Base-by-base conservation (phyloP, 768 basidiomycete species). In the Hygrocybe coccinea region DNA sequence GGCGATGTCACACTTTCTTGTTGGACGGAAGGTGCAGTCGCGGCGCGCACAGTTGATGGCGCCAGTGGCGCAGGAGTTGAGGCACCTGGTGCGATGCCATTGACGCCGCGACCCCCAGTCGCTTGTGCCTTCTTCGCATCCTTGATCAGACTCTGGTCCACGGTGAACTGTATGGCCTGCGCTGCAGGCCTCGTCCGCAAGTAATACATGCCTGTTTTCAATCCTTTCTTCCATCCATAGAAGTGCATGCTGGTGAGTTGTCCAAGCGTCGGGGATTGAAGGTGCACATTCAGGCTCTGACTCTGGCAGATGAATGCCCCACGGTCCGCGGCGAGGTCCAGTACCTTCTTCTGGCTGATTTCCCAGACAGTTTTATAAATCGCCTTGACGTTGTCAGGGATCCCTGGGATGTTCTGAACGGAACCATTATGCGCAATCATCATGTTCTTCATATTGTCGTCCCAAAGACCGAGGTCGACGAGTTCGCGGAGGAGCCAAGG, bases 311-410 rank as follows among this genome's bases (percentile, higher is more conserved):
- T 97, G 77, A 86, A 99, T 1, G 97, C 93, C 37, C 95, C 95
- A 58, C 97, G 93, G 69, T 99, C 97, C n/a, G 97, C 97, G 51
- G 97, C 89, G 62, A 99, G 80, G 75, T 99, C 97, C 56, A 99
- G 86, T 60, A 99, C 85, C 69, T 91, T 94, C 89, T 97, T 98
- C 77, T 98, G 95, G 44, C 84, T 87, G 71, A 99, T 95, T 76
- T 99, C 95, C 95, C 95, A 99, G 48, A 97, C 95, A n/a, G 95
- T 99, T 79, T 97, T 97, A 84, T 99, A 99, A 75, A 99, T 94
- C 0, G 91, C 89, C 74, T 97, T 97, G 73, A 95, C 79, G 61
- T 97, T 84, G 56, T 85, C 86, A 1, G 95, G 95, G 61, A 98
- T 92, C 46, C 67, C 81, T 24, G 91, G 86, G 61, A 97, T 92